Evolutionary conservation across 352 stramenopile species (phyloP), one percentile per base, ranked within the genome.

Genomic region (Globisporangium carolinianum): DNA sequence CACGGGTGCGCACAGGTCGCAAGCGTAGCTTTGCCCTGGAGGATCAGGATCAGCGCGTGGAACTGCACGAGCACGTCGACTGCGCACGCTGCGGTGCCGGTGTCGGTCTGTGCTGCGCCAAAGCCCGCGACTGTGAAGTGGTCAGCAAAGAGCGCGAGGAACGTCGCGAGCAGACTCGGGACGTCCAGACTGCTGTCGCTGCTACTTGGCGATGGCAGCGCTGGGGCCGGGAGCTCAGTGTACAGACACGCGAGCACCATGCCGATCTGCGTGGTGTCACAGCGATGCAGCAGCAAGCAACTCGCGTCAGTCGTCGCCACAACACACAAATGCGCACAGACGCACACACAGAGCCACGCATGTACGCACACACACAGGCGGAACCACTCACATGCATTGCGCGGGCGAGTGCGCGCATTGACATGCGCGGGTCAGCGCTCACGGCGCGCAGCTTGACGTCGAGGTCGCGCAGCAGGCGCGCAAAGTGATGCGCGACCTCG

Each of bases 41-140:
- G 62, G n/a, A 89, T 49, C 15, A 93, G 42, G 51, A 91, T 84
- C n/a, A 91, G 65, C 10, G 69, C 66, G 47, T 91, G 67, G 32
- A 91, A 69, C 12, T 64, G 71, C 43, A 68, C 67, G 47, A 91
- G 52, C 18, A 75, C 61, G 38, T 68, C 63, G 12, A 81, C 38
- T 37, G 75, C 59, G 8, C 54, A 70, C 5, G 71, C 65, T 5
- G 74, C 66, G 49, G 77, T 48, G 12, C 43, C 42, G 10, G 36
- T 11, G 9, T 66, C 54, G 3, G 17, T 5, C 35, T 58, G 24
- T 17, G 56, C 60, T 35, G 52, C 48, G 11, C 48, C 45, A 50
- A 66, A 66, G 14, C 17, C 38, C 11, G 54, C 5, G 24, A 32
- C 24, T 1, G 51, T 55, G 3, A 61, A 9, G 37, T 81, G 72